phyloP scores from a whole-genome alignment of 768 basidiomycete species.

The Boletus huronensis region DNA sequence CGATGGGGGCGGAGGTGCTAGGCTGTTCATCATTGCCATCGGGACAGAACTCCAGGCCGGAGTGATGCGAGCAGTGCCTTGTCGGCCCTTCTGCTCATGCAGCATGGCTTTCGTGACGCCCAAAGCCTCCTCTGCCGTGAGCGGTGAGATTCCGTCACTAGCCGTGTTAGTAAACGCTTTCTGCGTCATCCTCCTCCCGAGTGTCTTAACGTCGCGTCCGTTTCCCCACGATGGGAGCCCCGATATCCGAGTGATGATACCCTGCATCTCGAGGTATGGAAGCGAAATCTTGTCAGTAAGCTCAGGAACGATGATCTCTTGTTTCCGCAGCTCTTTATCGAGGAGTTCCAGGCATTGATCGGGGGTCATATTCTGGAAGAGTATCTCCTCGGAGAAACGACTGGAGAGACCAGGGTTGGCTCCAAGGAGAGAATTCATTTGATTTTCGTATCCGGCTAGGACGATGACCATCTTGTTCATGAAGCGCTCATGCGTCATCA shows the following conservation, averaged over 20 bases:
- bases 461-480: not conserved
- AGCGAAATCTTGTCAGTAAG: not conserved
- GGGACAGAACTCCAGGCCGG: not conserved
- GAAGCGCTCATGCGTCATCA: not conserved
- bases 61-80: not conserved
- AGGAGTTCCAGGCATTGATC: not conserved
- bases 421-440: not conserved
- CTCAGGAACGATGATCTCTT: not conserved
- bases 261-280: not conserved
- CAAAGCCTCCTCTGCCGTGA: not conserved
- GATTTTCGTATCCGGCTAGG: not conserved
- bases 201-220: not conserved
- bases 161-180: not conserved
- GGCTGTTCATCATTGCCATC: not conserved
- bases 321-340: not conserved
- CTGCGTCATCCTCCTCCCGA: not conserved
- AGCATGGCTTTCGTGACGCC: not conserved
- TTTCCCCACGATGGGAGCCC: not conserved
- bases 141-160: not conserved
- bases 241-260: not conserved
- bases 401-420: not conserved
- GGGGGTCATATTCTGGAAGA: not conserved
- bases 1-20: not conserved
- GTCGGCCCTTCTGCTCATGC: not conserved
- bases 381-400: not conserved